phyloP scores from a whole-genome alignment of 768 basidiomycete genomes.

The Trametes gibbosa region DNA sequence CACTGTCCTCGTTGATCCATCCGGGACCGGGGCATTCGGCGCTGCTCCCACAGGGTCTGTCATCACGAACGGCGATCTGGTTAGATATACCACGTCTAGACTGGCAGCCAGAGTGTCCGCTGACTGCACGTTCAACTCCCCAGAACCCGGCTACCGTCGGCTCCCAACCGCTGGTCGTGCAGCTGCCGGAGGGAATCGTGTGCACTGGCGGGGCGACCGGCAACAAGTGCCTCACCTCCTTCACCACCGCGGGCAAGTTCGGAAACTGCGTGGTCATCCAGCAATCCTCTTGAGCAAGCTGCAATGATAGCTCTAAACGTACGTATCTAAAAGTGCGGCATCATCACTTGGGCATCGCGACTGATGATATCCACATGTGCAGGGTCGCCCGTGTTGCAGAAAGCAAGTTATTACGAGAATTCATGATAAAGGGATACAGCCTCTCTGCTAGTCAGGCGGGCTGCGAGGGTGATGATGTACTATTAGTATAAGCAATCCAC shows the following conservation, averaged over 20 bases:
- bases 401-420: background rate
- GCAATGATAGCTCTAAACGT: background rate
- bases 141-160: constrained; percentile 40
- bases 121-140: background rate
- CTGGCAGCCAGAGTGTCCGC: background rate
- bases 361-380: background rate
- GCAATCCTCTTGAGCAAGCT: background rate
- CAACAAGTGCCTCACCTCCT: constrained; percentile 50
- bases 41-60: constrained; percentile 36
- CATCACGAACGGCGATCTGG: constrained; percentile 42
- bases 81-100: constrained; percentile 26
- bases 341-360: background rate
- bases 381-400: background rate
- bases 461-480: background rate
- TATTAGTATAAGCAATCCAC: no score
- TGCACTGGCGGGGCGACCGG: constrained; percentile 47
- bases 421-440: background rate
- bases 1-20: constrained; percentile 41
- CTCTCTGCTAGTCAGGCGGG: background rate
- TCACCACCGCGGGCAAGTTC: constrained; percentile 47
- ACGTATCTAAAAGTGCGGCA: background rate
- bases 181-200: constrained; percentile 47
- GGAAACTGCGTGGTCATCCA: constrained; percentile 52
- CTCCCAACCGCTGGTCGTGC: constrained; percentile 40
- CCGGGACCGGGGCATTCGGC: constrained; percentile 30